A percentile compares a stretch with the other conserved stretches of the same genome.
phyloP scores from a whole-genome alignment of 345 rosid genomes.

The Eucalyptus sp. region DNA sequence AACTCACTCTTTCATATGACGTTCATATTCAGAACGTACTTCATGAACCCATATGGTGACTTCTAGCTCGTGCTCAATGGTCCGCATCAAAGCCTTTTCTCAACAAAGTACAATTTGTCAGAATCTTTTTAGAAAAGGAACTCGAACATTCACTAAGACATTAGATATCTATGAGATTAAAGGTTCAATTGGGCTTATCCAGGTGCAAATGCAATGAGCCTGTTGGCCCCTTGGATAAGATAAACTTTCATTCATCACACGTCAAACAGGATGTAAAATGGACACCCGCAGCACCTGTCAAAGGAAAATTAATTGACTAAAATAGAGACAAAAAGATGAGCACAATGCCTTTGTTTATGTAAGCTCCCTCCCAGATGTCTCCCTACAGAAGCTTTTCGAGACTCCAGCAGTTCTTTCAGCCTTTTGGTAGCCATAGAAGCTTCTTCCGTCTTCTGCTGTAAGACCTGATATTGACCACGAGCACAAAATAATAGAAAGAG shows the following conservation, averaged over 20 bases:
- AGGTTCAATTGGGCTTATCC: neutral
- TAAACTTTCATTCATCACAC: neutral
- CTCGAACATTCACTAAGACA: neutral
- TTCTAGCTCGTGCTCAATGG: conserved; percentile 95
- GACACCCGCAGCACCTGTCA: conserved; percentile 37
- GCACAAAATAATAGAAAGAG: too few relatives aligned
- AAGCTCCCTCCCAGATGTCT: conserved; percentile 20
- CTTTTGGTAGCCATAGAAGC: too few relatives aligned
- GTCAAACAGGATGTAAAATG: neutral
- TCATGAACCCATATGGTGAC: conserved; percentile 78
- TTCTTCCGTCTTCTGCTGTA: too few relatives aligned
- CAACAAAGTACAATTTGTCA: neutral
- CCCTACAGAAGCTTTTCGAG: conserved; percentile 69
- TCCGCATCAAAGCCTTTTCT: conserved; percentile 66
- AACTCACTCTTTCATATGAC: conserved; percentile 89
- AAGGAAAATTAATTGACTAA: neutral
- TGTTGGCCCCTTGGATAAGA: neutral
- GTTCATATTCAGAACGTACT: conserved; percentile 83
- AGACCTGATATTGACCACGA: too few relatives aligned
- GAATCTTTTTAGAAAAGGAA: neutral
- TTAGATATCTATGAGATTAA: neutral
- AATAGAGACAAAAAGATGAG: neutral
- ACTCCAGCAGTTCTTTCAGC: conserved; percentile 71
- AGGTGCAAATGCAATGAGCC: neutral
- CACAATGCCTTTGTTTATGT: neutral